Evolutionary conservation across 2,329 filamentous ascomycete species (phyloP).

Genomic region (Mycosphaerella sp.): DNA sequence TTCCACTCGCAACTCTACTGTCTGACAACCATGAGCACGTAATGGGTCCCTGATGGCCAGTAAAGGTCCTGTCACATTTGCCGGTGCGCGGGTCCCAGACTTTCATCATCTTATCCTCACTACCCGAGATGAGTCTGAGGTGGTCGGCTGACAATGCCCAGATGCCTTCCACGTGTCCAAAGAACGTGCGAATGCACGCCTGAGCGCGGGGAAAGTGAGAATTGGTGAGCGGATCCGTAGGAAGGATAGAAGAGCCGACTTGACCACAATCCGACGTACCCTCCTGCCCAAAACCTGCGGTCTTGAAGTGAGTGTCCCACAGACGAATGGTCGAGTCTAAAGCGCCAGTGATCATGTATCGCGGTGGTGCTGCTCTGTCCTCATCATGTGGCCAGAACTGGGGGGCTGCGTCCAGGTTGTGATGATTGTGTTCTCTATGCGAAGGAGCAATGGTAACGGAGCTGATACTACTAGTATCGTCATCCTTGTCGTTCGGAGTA

Average conservation of each 20-base stretch:
- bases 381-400: conserved; percentile 55
- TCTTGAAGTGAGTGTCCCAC: conserved; percentile 63
- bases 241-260: conserved; percentile 23
- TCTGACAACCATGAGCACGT: conserved; percentile 91
- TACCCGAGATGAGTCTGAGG: conserved; percentile 77
- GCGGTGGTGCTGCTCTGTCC: conserved; percentile 65
- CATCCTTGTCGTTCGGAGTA: conserved; percentile 51
- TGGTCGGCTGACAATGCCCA: conserved; percentile 91
- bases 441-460: conserved; percentile 24
- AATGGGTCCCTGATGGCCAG: conserved; percentile 82
- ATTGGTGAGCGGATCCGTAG: conserved; percentile 32
- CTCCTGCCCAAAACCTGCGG: conserved; percentile 5
- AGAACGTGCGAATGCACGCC: conserved; percentile 82
- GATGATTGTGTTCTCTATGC: conserved; percentile 13
- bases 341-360: conserved; percentile 88
- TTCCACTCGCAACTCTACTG: conserved; percentile 79
- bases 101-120: conserved; percentile 92
- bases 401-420: conserved; percentile 8
- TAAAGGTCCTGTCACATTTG: conserved; percentile 86
- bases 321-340: conserved; percentile 86
- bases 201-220: conserved; percentile 31
- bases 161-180: conserved; percentile 92
- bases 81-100: conserved; percentile 90
- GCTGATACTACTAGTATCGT: conserved; percentile 33
- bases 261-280: conserved; percentile 12